These are phyloP conservation scores for Plantago lanceolata DNA, from an alignment of 305 asterid genomes.

Conservation along the genomic window DNA sequence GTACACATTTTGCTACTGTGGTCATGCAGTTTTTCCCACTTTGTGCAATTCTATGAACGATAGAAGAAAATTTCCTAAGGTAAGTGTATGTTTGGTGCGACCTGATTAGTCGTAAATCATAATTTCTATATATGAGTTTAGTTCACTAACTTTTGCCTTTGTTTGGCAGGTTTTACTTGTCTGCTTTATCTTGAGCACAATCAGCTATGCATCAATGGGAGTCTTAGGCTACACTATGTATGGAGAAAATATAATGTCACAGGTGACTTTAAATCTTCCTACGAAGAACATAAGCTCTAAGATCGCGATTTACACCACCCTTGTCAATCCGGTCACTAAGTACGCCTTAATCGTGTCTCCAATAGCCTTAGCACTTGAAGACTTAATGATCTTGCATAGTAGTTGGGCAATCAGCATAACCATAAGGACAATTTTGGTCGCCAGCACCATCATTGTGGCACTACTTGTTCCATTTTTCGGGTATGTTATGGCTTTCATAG, in stretches of 20 bases:
- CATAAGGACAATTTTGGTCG: slow-evolving; percentile 33
- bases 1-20: slow-evolving; percentile 47
- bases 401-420: slow-evolving; percentile 14
- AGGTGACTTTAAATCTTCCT: slow-evolving; percentile 52
- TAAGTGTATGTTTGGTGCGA: not conserved
- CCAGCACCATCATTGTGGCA: slow-evolving; percentile 31
- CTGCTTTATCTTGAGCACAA: slow-evolving; percentile 35
- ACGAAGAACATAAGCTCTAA: slow-evolving; percentile 18
- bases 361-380: slow-evolving; percentile 35
- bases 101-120: not conserved
- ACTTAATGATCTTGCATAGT: not conserved
- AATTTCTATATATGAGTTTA: not conserved
- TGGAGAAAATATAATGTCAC: slow-evolving; percentile 33
- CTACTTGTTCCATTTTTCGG: slow-evolving; percentile 38
- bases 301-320: slow-evolving; percentile 43
- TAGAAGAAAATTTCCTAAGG: slow-evolving; percentile 41
- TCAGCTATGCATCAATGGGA: slow-evolving; percentile 44
- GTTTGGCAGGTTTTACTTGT: slow-evolving; percentile 40
- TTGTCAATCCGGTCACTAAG: slow-evolving; percentile 41
- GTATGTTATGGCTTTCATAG: slow-evolving; percentile 46
- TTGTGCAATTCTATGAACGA: slow-evolving; percentile 43
- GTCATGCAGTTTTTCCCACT: slow-evolving; percentile 50
- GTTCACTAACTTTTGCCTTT: not conserved
- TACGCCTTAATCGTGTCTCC: slow-evolving; percentile 40
- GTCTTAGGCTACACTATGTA: slow-evolving; percentile 37